Conservation (phyloP, 257 asterid species). For the Nicotiana sylvestris region DNA sequence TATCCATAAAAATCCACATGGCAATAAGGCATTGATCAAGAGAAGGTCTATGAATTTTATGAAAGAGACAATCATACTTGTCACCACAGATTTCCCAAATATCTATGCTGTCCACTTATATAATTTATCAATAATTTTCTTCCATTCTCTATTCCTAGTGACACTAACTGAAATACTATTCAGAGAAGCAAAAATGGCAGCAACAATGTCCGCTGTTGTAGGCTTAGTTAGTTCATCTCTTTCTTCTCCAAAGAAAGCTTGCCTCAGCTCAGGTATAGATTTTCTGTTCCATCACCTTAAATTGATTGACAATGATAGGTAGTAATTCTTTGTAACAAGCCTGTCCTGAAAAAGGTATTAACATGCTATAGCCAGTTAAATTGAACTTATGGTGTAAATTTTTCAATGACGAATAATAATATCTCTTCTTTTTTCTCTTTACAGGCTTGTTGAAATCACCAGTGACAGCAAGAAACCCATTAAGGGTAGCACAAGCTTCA, state of each 20-base stretch:
- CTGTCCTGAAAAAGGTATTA: no score
- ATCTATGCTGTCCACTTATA: slow-evolving; percentile 8
- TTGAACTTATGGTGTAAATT: neutral
- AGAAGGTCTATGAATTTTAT: slow-evolving; percentile 44
- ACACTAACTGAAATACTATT: neutral
- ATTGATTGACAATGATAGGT: neutral
- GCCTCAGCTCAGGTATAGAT: slow-evolving; percentile 50
- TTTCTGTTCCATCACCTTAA: neutral
- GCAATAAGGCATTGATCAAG: slow-evolving; percentile 42
- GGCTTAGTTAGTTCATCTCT: slow-evolving; percentile 63
- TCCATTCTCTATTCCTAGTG: slow-evolving; percentile 9
- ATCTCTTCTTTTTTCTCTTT: neutral
- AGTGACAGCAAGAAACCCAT: slow-evolving; percentile 61
- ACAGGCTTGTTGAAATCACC: slow-evolving; percentile 56
- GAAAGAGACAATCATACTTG: slow-evolving; percentile 24
- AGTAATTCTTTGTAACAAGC: neutral
- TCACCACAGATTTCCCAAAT: slow-evolving; percentile 42
- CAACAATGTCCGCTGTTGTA: slow-evolving; percentile 57
- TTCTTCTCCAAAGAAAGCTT: slow-evolving; percentile 42
- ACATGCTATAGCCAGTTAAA: neutral
- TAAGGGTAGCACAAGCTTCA: slow-evolving; percentile 58
- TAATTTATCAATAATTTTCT: neutral
- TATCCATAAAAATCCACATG: slow-evolving; percentile 73
- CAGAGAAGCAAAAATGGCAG: slow-evolving; percentile 36
- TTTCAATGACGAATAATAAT: neutral